These are phyloP conservation scores for Fusarium dlaminii DNA, from an alignment of 2,329 filamentous ascomycete genomes.

Conservation along the genomic window DNA sequence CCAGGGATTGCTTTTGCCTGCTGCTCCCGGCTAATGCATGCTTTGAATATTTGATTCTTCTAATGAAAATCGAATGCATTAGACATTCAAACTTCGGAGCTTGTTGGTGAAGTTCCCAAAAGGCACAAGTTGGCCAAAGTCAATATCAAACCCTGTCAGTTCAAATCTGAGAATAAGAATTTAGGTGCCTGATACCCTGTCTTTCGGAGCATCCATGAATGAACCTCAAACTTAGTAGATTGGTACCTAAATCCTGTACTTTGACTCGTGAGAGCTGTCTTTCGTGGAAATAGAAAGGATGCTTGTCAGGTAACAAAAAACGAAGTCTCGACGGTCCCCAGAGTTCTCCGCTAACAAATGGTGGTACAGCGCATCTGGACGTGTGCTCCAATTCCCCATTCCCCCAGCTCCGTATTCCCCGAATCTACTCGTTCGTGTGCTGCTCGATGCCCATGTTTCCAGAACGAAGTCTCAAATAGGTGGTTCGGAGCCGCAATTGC, in stretches of 20 bases:
- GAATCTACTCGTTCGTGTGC: neutral
- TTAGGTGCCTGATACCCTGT: neutral
- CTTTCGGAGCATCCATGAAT: neutral
- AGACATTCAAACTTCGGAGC: neutral
- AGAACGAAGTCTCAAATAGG: conserved; percentile 6
- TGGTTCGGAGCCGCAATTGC: conserved; percentile 29
- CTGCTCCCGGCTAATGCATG: conserved; percentile 18
- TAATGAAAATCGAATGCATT: conserved; percentile 32
- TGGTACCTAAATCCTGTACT: neutral
- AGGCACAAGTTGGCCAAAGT: neutral
- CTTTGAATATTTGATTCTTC: conserved; percentile 38
- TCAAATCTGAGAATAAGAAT: conserved; percentile 1
- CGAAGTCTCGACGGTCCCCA: neutral
- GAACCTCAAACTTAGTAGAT: neutral
- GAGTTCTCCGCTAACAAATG: conserved; percentile 18
- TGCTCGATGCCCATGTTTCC: neutral
- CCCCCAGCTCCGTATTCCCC: conserved; percentile 6
- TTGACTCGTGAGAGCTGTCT: neutral
- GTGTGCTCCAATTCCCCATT: conserved; percentile 17
- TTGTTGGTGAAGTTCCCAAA: neutral
- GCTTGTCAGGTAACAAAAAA: neutral
- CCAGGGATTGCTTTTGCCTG: conserved; percentile 30
- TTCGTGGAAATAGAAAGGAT: neutral
- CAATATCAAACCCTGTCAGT: conserved; percentile 4
- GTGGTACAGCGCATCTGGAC: neutral